Percentiles rank a stretch among this genome's conserved stretches.
Evolutionary conservation across 1,284 basidiomycete species (phyloP).

Genomic region (Trichosporon sp.): DNA sequence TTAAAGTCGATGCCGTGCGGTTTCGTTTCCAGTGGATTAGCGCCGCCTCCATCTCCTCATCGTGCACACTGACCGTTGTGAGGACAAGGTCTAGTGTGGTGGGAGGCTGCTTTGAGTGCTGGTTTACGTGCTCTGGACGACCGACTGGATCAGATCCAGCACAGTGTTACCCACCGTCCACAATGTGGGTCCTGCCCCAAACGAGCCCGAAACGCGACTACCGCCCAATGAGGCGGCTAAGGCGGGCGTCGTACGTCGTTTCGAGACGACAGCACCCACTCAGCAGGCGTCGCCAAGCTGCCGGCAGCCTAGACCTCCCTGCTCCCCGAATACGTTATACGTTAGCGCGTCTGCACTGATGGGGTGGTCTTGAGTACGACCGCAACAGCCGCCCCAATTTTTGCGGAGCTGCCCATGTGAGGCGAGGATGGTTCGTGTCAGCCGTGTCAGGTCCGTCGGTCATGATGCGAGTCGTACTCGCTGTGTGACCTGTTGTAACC

Average conservation of each 20-base stretch:
- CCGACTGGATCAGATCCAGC: background rate
- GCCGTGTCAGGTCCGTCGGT: background rate
- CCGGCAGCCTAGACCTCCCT: background rate
- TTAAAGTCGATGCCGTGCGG: too few species aligned
- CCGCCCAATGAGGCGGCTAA: background rate
- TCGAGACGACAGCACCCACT: background rate
- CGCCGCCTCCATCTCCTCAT: too few species aligned
- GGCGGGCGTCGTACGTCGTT: background rate
- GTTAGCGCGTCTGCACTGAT: background rate
- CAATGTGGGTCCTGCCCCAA: too few species aligned
- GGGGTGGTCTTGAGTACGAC: too few species aligned
- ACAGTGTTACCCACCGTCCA: too few species aligned
- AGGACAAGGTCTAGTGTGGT: too few species aligned
- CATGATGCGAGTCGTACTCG: background rate
- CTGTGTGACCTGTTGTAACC: background rate
- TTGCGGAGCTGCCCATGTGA: too few species aligned
- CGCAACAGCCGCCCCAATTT: too few species aligned
- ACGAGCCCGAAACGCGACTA: background rate
- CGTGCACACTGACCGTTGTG: too few species aligned
- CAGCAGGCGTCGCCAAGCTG: background rate
- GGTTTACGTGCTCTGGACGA: too few species aligned
- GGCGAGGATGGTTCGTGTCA: background rate
- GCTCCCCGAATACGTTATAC: background rate
- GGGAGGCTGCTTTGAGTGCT: too few species aligned
- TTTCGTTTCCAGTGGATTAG: too few species aligned